Evolutionary conservation across 768 basidiomycete species (phyloP).

Genomic region (Boletus subparvulus): DNA sequence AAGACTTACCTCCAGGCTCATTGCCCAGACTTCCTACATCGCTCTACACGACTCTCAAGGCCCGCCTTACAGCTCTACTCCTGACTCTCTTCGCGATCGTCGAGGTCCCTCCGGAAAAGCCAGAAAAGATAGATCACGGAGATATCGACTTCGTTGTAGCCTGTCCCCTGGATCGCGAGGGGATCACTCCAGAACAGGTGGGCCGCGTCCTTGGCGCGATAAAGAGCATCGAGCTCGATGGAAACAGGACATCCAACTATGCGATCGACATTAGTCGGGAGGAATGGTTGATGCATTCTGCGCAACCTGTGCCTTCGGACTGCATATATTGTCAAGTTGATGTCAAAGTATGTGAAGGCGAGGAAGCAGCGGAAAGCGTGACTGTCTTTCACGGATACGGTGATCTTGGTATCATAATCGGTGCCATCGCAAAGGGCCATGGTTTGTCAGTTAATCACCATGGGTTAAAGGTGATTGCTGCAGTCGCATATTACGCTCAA

Average conservation of each 20-base stretch:
- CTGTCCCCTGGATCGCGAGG: constrained; percentile 32
- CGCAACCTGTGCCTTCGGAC: constrained; percentile 3
- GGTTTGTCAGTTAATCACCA: constrained; percentile 51
- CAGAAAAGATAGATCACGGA: constrained; percentile 63
- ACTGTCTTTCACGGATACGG: constrained; percentile 64
- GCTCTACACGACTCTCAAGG: constrained; percentile 53
- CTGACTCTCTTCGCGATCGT: constrained; percentile 49
- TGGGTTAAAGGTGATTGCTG: constrained; percentile 54
- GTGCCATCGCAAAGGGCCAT: constrained; percentile 50
- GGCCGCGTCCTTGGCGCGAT: constrained; percentile 47
- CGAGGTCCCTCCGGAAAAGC: constrained; percentile 58
- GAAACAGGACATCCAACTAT: constrained; percentile 61
- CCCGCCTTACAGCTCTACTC: constrained; percentile 42
- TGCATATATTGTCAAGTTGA: constrained; percentile 53
- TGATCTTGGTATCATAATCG: constrained; percentile 70
- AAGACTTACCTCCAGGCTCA: constrained; percentile 39
- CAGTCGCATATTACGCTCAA: neutral
- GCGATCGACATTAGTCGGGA: constrained; percentile 47
- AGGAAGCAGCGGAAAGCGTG: constrained; percentile 49
- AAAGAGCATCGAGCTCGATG: constrained; percentile 46
- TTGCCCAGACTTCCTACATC: constrained; percentile 64
- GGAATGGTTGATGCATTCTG: constrained; percentile 35
- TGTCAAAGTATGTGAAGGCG: constrained; percentile 54
- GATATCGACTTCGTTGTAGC: constrained; percentile 70
- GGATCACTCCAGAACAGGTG: constrained; percentile 37